Base-by-base conservation (phyloP, 148 eudicot species). In the Polygonum aviculare region DNA sequence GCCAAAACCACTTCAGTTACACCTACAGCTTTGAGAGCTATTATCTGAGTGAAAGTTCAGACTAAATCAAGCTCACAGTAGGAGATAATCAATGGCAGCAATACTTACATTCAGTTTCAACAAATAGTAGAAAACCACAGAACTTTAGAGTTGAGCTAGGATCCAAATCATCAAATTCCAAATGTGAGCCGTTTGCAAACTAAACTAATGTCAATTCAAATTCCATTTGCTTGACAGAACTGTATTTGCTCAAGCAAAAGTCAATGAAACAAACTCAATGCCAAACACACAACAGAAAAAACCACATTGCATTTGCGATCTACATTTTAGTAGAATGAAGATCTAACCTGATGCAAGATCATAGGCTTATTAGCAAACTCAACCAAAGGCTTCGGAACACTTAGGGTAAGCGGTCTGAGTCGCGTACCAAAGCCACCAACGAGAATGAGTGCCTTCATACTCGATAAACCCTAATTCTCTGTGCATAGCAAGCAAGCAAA, bases 381-480 rank as follows among this genome's bases (percentile, higher is more conserved):
- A 48, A 94, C 98, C 19, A 94, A 93, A 19, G 98, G 98, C 83
- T 94, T 94, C 7, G 98, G 98, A 62, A 91, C 83, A 59, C 95
- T 94, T 19, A 95, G 90, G 0, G 98, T 95, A 83, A 95, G 78
- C 51, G 98, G 98, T 90, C 97, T 90, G 85, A 95, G 78, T 63
- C 98, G 89, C 71, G 97, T 95, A 19, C 98, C 98, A 70, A 90
- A 95, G 0, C 98, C 98, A 80, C 98, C 98, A 80, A 92, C 98
- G 74, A 95, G 98, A 84, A 95, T 95, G 63, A 95, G 85, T 38
- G 98, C 98, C 93, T 95, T 95, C 98, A 95, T 40, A 19, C 75
- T 44, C 51, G 22, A 39, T 4, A 45, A 45, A 38, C n/a, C 1
- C 35, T 41, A 35, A 1, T 80, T 71, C 19, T 57, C 35, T 74